Conservation (phyloP, 345 rosid species). For the Pistacia vera region DNA sequence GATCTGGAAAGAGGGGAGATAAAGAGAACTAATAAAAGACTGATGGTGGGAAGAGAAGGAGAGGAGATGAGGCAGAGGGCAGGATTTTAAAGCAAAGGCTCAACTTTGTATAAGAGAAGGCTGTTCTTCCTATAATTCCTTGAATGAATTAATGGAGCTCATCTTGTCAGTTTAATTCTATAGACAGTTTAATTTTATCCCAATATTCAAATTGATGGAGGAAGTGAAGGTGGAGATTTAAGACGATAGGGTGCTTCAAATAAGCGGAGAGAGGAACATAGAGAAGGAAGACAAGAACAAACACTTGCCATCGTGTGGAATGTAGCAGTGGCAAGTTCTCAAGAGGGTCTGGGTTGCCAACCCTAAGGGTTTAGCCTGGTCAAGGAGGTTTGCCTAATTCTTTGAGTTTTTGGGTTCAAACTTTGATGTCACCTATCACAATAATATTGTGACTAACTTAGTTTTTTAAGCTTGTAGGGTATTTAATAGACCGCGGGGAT, state of each 20-base stretch:
- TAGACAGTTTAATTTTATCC: too few relatives aligned
- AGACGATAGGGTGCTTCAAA: constrained; percentile 17
- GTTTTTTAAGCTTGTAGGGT: too few relatives aligned
- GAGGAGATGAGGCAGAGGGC: too few relatives aligned
- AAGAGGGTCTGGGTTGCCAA: constrained; percentile 21
- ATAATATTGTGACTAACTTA: too few relatives aligned
- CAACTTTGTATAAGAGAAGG: constrained; percentile 20
- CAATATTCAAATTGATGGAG: constrained; percentile 7
- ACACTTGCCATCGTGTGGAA: constrained; percentile 15
- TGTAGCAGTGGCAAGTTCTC: constrained; percentile 8
- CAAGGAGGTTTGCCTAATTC: too few relatives aligned
- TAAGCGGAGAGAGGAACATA: constrained; percentile 17
- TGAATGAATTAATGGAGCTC: constrained; percentile 28
- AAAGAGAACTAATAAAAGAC: neutral
- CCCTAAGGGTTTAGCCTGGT: too few relatives aligned
- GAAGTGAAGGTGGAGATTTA: constrained; percentile 22
- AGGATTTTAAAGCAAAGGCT: neutral
- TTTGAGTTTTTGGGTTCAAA: too few relatives aligned
- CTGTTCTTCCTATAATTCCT: constrained; percentile 35
- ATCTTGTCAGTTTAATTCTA: constrained; percentile 16
- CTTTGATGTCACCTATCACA: too few relatives aligned
- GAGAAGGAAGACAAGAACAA: constrained; percentile 22
- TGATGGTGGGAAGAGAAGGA: too few relatives aligned
- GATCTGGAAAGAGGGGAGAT: neutral
- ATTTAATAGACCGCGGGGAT: too few relatives aligned